phyloP scores from a whole-genome alignment of 1,139 yeast species.

The Wickerhamomyces sp. region DNA sequence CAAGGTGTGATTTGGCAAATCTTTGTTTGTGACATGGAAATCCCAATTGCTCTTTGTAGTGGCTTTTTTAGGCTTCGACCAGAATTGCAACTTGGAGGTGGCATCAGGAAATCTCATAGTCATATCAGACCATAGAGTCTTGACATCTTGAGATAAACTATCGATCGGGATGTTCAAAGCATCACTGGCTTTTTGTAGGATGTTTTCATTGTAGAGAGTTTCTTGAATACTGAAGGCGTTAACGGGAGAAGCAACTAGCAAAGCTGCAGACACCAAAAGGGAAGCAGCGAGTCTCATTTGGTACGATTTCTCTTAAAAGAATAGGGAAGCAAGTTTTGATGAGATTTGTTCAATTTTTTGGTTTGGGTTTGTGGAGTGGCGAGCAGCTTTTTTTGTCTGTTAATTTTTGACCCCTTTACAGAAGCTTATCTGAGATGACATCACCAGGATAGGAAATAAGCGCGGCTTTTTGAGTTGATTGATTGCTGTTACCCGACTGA shows the following conservation, averaged over 20 bases:
- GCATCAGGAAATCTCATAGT: conserved; percentile 50
- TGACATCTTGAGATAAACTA: conserved; percentile 43
- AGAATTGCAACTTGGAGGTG: conserved; percentile 42
- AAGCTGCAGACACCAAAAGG: conserved; percentile 1
- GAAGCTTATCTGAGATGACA: too few relatives aligned
- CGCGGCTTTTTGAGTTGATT: too few relatives aligned
- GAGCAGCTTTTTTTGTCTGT: background rate
- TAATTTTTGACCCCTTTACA: too few relatives aligned
- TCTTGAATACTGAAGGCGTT: conserved; percentile 28
- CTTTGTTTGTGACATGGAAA: conserved; percentile 40
- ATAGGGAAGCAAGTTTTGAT: background rate
- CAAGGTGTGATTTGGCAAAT: conserved; percentile 51
- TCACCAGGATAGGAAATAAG: too few relatives aligned
- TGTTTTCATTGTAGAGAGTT: conserved; percentile 22
- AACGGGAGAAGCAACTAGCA: conserved; percentile 16
- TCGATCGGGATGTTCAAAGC: conserved; percentile 35
- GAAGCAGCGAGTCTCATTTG: conserved; percentile 15
- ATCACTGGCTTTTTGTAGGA: conserved; percentile 31
- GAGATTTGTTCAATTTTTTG: background rate
- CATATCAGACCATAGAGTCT: conserved; percentile 57
- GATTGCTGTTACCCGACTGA: too few relatives aligned
- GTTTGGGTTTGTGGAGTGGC: background rate
- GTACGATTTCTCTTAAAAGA: background rate
- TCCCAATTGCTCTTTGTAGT: conserved; percentile 45
- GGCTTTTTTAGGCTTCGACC: conserved; percentile 44